Evolutionary conservation across 2,329 filamentous ascomycete genomes (phyloP).

Genomic region (Beauveria caledonica): DNA sequence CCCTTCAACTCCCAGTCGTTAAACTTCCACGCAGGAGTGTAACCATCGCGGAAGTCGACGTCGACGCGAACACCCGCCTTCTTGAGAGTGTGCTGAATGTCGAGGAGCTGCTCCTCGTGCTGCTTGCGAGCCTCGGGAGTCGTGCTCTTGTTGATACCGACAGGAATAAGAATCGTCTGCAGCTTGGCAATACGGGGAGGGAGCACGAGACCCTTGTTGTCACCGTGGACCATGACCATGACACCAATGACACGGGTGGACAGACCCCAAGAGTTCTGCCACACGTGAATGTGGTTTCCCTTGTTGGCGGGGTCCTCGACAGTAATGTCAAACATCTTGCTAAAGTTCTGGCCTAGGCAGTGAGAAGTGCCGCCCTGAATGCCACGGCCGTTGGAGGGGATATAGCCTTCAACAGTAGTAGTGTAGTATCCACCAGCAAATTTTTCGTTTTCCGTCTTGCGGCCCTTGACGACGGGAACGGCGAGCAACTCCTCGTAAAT

Average conservation of each 20-base stretch:
- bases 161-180: slow-evolving; percentile 82
- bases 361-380: slow-evolving; percentile 96
- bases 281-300: slow-evolving; percentile 75
- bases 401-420: slow-evolving; percentile 94
- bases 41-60: slow-evolving; percentile 78
- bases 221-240: slow-evolving; percentile 97
- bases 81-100: slow-evolving; percentile 60
- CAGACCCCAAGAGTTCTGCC: slow-evolving; percentile 99
- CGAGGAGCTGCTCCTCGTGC: slow-evolving; percentile 67
- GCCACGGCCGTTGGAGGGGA: slow-evolving; percentile 88
- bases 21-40: slow-evolving; percentile 96
- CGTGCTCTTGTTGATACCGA: slow-evolving; percentile 86
- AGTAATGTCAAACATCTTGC: slow-evolving; percentile 97
- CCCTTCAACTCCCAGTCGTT: slow-evolving; percentile 98
- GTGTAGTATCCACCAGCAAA: slow-evolving; percentile 96
- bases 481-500: slow-evolving; percentile 92
- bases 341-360: slow-evolving; percentile 94
- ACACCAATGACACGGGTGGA: slow-evolving; percentile 96
- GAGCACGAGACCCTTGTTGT: slow-evolving; percentile 90
- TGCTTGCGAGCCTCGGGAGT: slow-evolving; percentile 68
- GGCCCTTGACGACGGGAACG: slow-evolving; percentile 86
- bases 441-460: slow-evolving; percentile 96
- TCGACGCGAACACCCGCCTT: slow-evolving; percentile 70
- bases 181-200: slow-evolving; percentile 83
- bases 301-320: slow-evolving; percentile 85